Base-by-base conservation (phyloP, 495 filamentous ascomycete species). In the Cercophora scortea region DNA sequence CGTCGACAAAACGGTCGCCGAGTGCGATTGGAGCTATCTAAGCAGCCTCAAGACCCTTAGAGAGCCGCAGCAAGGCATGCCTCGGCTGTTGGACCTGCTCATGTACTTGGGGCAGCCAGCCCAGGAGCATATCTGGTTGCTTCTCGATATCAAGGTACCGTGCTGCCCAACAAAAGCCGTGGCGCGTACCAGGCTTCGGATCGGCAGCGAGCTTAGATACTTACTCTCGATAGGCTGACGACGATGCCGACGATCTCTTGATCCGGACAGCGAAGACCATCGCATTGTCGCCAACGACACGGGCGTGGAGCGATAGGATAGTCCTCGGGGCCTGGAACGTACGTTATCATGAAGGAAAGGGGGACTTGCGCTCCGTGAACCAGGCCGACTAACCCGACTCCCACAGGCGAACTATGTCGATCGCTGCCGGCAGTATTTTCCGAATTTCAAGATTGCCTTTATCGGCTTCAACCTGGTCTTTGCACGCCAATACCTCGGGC, bases 121-220 rank as follows among this genome's bases (percentile, higher is more conserved):
- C 1, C 49, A 72, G 9, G 81, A 87, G 57, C 60, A 84, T 40
- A 70, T 90, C 5, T 96, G 92, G 91, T 47, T 91, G 3, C 65
- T 97, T 42, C 73, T 97, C 0, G 92, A 97, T 63, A 88, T 97
- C 60, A 97, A 97, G 69, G 84, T 89, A 49, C 25, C 25, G 25
- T 25, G 25, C 25, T 25, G 25, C 25, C 25, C 5, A 25, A 25
- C 25, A 25, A 25, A 25, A 25, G 25, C 25, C 25, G 25, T 5
- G 25, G 25, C 25, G 25, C 25, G 25, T 5, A 25, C 25, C 5
- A 25, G 25, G 25, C 39, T n/a, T 17, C 9, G 32, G 47, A 49
- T 32, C 41, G 45, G 44, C 51, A 50, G 53, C 52, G 47, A 38
- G 54, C 32, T n/a, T 33, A 18, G 8, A 41, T 5, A 34, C 35